phyloP scores from a whole-genome alignment of 2,329 filamentous ascomycete species.

The Hymenoscyphus scutula region DNA sequence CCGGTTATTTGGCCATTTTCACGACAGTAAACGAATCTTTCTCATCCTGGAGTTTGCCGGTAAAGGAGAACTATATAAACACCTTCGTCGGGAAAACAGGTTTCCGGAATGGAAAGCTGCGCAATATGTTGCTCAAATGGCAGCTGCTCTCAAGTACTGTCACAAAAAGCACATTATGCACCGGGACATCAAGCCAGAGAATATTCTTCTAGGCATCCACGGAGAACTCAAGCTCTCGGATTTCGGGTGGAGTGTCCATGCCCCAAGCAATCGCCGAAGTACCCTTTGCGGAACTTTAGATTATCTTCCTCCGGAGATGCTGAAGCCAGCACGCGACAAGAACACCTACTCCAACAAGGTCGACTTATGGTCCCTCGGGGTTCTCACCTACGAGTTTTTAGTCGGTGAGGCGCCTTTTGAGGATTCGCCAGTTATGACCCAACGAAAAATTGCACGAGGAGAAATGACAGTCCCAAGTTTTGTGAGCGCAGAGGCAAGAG shows the following conservation, averaged over 20 bases:
- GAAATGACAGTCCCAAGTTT: slow-evolving; percentile 93
- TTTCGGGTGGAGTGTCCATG: slow-evolving; percentile 98
- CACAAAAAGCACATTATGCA: slow-evolving; percentile 98
- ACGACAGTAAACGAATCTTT: slow-evolving; percentile 71
- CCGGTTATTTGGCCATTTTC: slow-evolving; percentile 69
- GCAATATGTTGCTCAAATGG: slow-evolving; percentile 74
- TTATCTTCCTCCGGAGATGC: slow-evolving; percentile 97
- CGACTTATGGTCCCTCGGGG: slow-evolving; percentile 92
- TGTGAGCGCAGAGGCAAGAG: slow-evolving; percentile 84
- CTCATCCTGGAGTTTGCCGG: slow-evolving; percentile 71
- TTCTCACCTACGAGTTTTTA: slow-evolving; percentile 93
- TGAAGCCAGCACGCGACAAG: slow-evolving; percentile 67
- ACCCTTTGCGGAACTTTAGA: slow-evolving; percentile 98
- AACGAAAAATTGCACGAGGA: slow-evolving; percentile 79
- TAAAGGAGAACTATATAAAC: slow-evolving; percentile 72
- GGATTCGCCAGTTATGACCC: slow-evolving; percentile 92
- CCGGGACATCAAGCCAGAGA: slow-evolving; percentile 95
- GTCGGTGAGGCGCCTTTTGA: slow-evolving; percentile 97
- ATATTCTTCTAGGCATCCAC: slow-evolving; percentile 92
- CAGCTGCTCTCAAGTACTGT: slow-evolving; percentile 81
- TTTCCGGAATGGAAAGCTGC: slow-evolving; percentile 72
- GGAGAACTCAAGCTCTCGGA: slow-evolving; percentile 98
- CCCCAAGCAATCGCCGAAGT: slow-evolving; percentile 86
- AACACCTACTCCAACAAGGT: slow-evolving; percentile 94
- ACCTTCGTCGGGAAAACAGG: slow-evolving; percentile 63